Percentiles rank a stretch among this genome's conserved stretches.
Evolutionary conservation across 139 green algal genomes (phyloP).

Genomic region (Picochlorum sp.): DNA sequence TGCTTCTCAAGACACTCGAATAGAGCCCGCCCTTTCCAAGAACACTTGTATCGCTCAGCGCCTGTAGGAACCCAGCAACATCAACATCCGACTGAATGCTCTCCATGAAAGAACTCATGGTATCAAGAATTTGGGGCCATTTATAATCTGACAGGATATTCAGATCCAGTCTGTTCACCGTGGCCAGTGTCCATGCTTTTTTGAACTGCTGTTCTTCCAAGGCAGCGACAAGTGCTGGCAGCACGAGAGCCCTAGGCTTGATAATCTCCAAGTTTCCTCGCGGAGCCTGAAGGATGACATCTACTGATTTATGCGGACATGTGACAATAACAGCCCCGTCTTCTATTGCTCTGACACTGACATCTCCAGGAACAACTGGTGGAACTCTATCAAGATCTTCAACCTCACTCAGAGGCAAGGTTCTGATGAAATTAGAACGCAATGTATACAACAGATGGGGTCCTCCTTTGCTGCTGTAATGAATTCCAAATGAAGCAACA

Average conservation of each 20-base stretch:
- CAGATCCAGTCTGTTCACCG: slow-evolving; percentile 68
- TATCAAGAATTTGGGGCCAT: slow-evolving; percentile 64
- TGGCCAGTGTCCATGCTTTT: slow-evolving; percentile 53
- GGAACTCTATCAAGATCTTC: neutral
- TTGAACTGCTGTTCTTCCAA: slow-evolving; percentile 33
- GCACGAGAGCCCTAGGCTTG: slow-evolving; percentile 66
- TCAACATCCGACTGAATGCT: slow-evolving; percentile 37
- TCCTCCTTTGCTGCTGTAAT: slow-evolving; percentile 42
- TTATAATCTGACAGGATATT: slow-evolving; percentile 87
- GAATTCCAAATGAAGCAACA: slow-evolving; percentile 55
- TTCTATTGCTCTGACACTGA: slow-evolving; percentile 55
- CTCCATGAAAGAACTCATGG: slow-evolving; percentile 44
- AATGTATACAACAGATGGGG: slow-evolving; percentile 68
- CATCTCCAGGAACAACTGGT: slow-evolving; percentile 16
- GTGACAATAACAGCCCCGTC: slow-evolving; percentile 47
- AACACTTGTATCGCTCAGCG: slow-evolving; percentile 35
- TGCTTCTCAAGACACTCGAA: slow-evolving; percentile 13
- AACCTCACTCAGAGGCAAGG: slow-evolving; percentile 21
- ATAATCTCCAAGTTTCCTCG: slow-evolving; percentile 90
- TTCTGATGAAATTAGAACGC: slow-evolving; percentile 40
- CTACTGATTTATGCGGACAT: slow-evolving; percentile 18
- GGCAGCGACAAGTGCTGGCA: slow-evolving; percentile 46
- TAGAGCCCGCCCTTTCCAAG: slow-evolving; percentile 51
- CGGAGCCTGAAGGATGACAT: slow-evolving; percentile 73
- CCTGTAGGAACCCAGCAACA: slow-evolving; percentile 71